phyloP scores from a whole-genome alignment of 352 stramenopile species.

The Phytopythium ostracodes region DNA sequence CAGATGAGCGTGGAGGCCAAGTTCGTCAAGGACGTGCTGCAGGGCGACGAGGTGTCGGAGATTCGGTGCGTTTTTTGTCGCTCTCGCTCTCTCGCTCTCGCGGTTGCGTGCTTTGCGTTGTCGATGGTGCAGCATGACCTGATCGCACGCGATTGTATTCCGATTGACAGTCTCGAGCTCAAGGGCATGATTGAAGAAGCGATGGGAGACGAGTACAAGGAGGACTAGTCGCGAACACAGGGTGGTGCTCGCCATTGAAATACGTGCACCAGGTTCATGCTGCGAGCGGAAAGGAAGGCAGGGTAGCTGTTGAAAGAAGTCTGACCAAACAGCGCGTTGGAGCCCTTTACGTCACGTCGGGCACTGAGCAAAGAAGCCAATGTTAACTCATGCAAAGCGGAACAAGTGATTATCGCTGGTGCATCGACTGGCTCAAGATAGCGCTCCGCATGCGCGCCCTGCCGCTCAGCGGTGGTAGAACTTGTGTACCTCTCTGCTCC shows the following conservation, averaged over 20 bases:
- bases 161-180: conserved; percentile 49
- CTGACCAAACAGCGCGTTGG: background rate
- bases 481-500: background rate
- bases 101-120: background rate
- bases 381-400: no score
- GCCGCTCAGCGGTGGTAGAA: background rate
- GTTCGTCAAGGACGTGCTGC: conserved; percentile 83
- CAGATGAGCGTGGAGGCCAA: conserved; percentile 84
- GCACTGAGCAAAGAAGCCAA: no score
- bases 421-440: background rate
- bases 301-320: background rate
- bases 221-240: conserved; percentile 36
- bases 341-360: no score
- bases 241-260: background rate
- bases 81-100: background rate
- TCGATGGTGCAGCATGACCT: background rate
- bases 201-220: conserved; percentile 89
- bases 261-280: background rate
- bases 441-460: background rate
- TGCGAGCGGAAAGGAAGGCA: background rate
- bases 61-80: conserved; percentile 55
- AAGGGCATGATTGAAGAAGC: conserved; percentile 89
- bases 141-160: background rate
- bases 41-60: conserved; percentile 84
- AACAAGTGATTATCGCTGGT: background rate